Evolutionary conservation across 2,329 filamentous ascomycete species (phyloP), one percentile per base, ranked within the genome.

Genomic region (Apiospora malaysiana): DNA sequence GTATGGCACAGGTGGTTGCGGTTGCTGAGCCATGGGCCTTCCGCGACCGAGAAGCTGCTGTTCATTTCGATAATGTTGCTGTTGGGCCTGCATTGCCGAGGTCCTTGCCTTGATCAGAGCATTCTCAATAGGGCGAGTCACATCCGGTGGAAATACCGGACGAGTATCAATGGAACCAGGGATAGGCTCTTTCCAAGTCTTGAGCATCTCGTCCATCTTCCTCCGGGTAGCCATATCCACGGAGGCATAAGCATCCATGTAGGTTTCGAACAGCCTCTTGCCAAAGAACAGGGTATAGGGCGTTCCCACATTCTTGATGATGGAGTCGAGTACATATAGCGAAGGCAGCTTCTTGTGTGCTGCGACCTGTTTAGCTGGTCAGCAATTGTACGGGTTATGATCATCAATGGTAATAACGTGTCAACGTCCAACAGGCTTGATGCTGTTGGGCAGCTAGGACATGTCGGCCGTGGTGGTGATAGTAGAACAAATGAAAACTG

Each of bases 241-340:
- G 72, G 97, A 89, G 4, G 93, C 93, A 80, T 98, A 99, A 47
- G 96, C 93, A 77, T 97, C 94, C 94, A 98, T 98, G 80, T 97
- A 99, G 5, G 94, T 98, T 76, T 92, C 90, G 82, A 95, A 98
- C 49, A 99, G 89, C 78, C 95, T 95, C 51, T 94, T 92, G 69
- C 95, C 94, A 74, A 99, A 93, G 81, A 97, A 98, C 16, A 98
- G 87, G 0, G 95, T 98, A 82, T 99, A 99, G 9, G 96, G 96
- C 0, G 95, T 98, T 72, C 96, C 96, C 73, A 99, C 94, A 85
- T 99, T 98, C 83, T 99, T 99, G 79, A 97, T 95, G 73, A 99
- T 95, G 21, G 95, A 98, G 83, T 99, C 96, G 79, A 99, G 91
- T 75, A 99, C 94, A 83, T 98, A 99, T 40, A 99, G 88, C n/a